Evolutionary conservation across 805 yeast species (phyloP).

Genomic region (Lachancea lanzarotensis): DNA sequence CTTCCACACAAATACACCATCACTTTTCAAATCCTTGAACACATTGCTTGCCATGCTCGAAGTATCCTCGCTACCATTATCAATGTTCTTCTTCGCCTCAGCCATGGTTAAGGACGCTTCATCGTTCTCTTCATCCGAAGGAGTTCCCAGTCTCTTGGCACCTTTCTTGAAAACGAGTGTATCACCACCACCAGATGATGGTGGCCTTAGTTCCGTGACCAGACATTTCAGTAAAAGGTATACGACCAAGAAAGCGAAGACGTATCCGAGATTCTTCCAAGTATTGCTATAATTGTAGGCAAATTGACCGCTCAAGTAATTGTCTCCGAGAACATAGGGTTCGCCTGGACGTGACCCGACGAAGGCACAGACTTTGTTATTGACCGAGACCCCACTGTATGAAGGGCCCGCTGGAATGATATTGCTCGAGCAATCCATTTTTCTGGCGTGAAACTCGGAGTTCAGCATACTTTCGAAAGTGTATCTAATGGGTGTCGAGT

Average conservation of each 20-base stretch:
- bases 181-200: constrained; percentile 31
- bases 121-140: constrained; percentile 17
- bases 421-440: constrained; percentile 26
- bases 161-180: constrained; percentile 49
- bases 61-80: constrained; percentile 1
- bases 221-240: constrained; percentile 17
- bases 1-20: constrained; percentile 30
- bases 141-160: constrained; percentile 24
- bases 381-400: constrained; percentile 36
- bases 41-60: constrained; percentile 10
- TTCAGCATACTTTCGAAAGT: constrained; percentile 56
- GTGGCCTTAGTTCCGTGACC: constrained; percentile 21
- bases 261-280: constrained; percentile 78
- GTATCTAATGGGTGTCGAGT: constrained; percentile 46
- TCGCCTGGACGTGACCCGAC: constrained; percentile 56
- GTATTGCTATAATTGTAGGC: constrained; percentile 50
- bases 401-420: constrained; percentile 52
- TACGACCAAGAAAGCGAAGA: constrained; percentile 39
- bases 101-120: constrained; percentile 9
- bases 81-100: constrained; percentile 7
- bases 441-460: constrained; percentile 45
- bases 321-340: constrained; percentile 49
- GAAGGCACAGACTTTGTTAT: constrained; percentile 46
- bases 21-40: constrained; percentile 26
- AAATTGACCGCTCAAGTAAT: constrained; percentile 44